Evolutionary conservation across 2,329 filamentous ascomycete genomes (phyloP).

Genomic region (Arthroderma sp.): DNA sequence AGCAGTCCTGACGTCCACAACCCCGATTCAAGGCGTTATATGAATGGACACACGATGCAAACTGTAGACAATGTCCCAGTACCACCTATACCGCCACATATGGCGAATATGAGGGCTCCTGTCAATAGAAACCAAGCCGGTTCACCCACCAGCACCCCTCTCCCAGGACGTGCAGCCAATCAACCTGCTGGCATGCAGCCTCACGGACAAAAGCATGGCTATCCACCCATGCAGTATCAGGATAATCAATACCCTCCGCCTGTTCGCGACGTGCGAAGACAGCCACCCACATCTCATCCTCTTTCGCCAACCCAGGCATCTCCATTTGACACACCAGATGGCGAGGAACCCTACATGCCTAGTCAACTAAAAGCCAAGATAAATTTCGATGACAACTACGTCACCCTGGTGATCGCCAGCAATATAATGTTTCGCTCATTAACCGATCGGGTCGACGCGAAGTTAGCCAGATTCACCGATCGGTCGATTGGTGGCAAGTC

Average conservation of each 20-base stretch:
- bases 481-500: constrained; percentile 71
- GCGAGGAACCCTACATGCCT: constrained; percentile 34
- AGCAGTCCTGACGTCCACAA: constrained; percentile 88
- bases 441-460: constrained; percentile 90
- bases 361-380: constrained; percentile 94
- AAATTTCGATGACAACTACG: constrained; percentile 79
- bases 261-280: constrained; percentile 10
- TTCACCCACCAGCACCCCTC: constrained; percentile 55
- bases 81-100: constrained; percentile 62
- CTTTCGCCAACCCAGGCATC: constrained; percentile 15
- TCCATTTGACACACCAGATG: constrained; percentile 22
- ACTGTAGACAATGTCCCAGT: constrained; percentile 50
- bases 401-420: constrained; percentile 89
- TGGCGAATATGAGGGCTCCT: constrained; percentile 43
- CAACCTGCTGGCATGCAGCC: constrained; percentile 57
- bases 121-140: constrained; percentile 70
- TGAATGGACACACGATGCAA: constrained; percentile 42
- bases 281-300: constrained; percentile 13
- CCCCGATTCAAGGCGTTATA: constrained; percentile 32
- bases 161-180: constrained; percentile 55
- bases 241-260: constrained; percentile 26
- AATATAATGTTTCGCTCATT: constrained; percentile 91
- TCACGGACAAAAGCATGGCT: constrained; percentile 33
- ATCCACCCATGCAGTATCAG: constrained; percentile 24
- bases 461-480: constrained; percentile 73